Conservation (phyloP, 2,329 filamentous ascomycete genomes). For the Pseudopithomyces maydicus region DNA sequence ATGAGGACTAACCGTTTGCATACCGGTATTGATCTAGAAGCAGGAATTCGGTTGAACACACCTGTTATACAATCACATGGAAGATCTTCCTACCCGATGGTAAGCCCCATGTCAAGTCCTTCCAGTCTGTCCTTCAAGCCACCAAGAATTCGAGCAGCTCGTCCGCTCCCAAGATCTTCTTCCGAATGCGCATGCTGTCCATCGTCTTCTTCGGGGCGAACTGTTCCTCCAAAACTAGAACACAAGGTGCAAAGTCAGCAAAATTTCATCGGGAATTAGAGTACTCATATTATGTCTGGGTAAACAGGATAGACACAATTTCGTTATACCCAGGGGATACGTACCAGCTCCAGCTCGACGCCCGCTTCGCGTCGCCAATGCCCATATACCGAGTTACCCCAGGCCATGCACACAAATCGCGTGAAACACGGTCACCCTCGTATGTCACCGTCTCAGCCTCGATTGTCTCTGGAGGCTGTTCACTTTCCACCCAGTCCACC, state of each 20-base stretch:
- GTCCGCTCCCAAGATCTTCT: constrained; percentile 3
- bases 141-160: constrained; percentile 21
- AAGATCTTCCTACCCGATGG: constrained; percentile 14
- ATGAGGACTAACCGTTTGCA: constrained; percentile 4
- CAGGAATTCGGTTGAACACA: neutral
- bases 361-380: constrained; percentile 19
- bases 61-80: neutral
- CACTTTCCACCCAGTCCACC: constrained; percentile 37
- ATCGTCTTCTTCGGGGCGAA: constrained; percentile 12
- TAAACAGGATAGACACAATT: no score
- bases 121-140: constrained; percentile 23
- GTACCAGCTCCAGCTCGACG: constrained; percentile 27
- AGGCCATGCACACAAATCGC: constrained; percentile 27
- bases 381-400: constrained; percentile 22
- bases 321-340: no score
- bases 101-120: constrained; percentile 25
- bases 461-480: constrained; percentile 27
- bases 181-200: neutral
- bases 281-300: no score
- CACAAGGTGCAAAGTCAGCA: no score
- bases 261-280: no score
- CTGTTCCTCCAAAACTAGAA: constrained; percentile 19
- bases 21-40: constrained; percentile 3
- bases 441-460: constrained; percentile 21
- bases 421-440: constrained; percentile 23